phyloP scores from a whole-genome alignment of 352 stramenopile genomes.

The Pythium aristosporum region DNA sequence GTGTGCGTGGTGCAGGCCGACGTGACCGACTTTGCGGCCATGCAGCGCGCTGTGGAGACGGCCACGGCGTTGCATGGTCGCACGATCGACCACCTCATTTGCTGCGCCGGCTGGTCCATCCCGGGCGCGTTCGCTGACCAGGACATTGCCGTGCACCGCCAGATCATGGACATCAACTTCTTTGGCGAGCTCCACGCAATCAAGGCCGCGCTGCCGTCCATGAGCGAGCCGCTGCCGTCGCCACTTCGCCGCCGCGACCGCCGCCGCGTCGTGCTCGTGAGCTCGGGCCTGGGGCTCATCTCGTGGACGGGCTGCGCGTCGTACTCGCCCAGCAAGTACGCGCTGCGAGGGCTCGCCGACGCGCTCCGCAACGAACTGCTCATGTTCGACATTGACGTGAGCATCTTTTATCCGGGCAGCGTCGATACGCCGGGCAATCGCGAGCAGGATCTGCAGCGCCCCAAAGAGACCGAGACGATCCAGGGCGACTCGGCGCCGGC shows the following conservation, averaged over 20 bases:
- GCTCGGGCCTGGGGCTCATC: conserved; percentile 44
- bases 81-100: conserved; percentile 48
- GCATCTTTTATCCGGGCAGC: conserved; percentile 45
- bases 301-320: conserved; percentile 45
- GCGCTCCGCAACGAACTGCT: conserved; percentile 47
- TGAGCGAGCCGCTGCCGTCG: conserved; percentile 16
- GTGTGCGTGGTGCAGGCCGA: conserved; percentile 54
- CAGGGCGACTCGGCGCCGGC: conserved; percentile 32
- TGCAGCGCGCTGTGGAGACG: conserved; percentile 38
- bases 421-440: conserved; percentile 47
- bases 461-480: conserved; percentile 43
- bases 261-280: conserved; percentile 45
- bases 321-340: conserved; percentile 50
- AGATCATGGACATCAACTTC: conserved; percentile 63
- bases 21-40: conserved; percentile 35
- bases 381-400: conserved; percentile 39
- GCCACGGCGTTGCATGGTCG: conserved; percentile 48
- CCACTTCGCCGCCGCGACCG: conserved; percentile 5
- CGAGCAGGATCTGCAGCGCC: conserved; percentile 36
- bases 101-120: conserved; percentile 39
- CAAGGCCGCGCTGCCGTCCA: conserved; percentile 44
- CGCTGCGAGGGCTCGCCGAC: conserved; percentile 56
- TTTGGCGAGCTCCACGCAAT: conserved; percentile 49
- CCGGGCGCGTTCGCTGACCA: conserved; percentile 63
- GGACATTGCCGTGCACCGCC: conserved; percentile 33